A percentile compares a stretch with the other conserved stretches of the same genome.
These are phyloP conservation scores for Willaertia magna DNA, from an alignment of 208 protist species.

Conservation along the genomic window DNA sequence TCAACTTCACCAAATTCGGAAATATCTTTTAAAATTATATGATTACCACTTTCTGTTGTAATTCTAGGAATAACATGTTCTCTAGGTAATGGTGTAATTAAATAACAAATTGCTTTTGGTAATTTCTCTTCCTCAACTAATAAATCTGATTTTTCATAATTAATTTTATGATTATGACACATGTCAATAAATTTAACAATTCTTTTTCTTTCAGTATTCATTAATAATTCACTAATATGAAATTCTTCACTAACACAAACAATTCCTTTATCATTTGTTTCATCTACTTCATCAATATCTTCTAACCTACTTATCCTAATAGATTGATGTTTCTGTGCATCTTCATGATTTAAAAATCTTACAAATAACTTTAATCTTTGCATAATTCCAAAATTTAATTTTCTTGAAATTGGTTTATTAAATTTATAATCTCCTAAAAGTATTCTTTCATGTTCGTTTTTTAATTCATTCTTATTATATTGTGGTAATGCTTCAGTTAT, in stretches of 20 bases:
- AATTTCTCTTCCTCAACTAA: not conserved
- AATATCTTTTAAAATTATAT: not conserved
- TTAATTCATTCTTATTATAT: not conserved
- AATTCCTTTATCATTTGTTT: not conserved
- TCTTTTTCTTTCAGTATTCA: not conserved
- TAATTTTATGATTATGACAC: not conserved
- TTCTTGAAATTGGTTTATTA: not conserved
- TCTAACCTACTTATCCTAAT: too few species aligned
- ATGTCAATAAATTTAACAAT: not conserved
- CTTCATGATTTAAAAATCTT: not conserved
- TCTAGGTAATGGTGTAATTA: not conserved
- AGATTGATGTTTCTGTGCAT: too few species aligned
- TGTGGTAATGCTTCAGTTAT: not conserved
- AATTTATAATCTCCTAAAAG: not conserved
- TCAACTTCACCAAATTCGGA: not conserved
- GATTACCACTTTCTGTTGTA: not conserved
- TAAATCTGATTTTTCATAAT: not conserved
- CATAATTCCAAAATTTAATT: not conserved
- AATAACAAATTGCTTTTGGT: not conserved
- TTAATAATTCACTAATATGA: not conserved
- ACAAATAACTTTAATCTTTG: not conserved
- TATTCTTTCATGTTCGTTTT: too few species aligned
- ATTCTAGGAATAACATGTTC: not conserved
- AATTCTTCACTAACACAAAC: not conserved
- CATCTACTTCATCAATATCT: not conserved